A percentile compares a stretch with the other conserved stretches of the same genome.
Evolutionary conservation across 2,329 filamentous ascomycete genomes (phyloP).

Genomic region (Penicillium hordei): DNA sequence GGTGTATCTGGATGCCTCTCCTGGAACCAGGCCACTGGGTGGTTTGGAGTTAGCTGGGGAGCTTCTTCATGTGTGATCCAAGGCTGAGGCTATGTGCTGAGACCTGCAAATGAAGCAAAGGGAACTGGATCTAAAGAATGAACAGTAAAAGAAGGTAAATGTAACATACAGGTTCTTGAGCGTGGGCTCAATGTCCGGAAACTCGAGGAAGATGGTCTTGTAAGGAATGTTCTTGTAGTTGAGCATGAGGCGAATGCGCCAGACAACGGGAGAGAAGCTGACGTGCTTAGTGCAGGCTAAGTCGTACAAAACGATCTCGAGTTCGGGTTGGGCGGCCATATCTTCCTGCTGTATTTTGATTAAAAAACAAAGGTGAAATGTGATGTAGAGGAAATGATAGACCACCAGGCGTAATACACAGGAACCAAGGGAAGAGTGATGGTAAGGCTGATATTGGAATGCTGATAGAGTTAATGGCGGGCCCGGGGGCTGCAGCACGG

Average conservation of each 20-base stretch:
- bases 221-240: conserved; percentile 48
- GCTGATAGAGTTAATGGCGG: neutral
- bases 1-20: conserved; percentile 37
- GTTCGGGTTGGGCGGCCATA: conserved; percentile 11
- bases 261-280: conserved; percentile 46
- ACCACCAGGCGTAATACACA: neutral
- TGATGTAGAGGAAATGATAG: neutral
- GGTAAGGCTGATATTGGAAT: neutral
- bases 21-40: conserved; percentile 27
- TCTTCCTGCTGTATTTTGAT: neutral
- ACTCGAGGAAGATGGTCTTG: conserved; percentile 45
- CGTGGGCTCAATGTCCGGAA: conserved; percentile 46
- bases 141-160: neutral
- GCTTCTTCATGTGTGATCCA: neutral
- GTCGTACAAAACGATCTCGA: conserved; percentile 45
- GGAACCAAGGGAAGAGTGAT: neutral
- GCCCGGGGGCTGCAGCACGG: neutral
- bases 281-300: conserved; percentile 42
- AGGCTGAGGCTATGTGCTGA: neutral
- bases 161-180: conserved; percentile 42
- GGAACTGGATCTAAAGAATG: neutral
- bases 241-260: conserved; percentile 47
- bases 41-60: neutral
- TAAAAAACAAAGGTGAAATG: too few relatives aligned
- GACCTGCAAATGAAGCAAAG: neutral